A percentile compares a stretch with the other conserved stretches of the same genome.
Conservation (phyloP, 495 filamentous ascomycete species). For the Penicillium samsonianum region DNA sequence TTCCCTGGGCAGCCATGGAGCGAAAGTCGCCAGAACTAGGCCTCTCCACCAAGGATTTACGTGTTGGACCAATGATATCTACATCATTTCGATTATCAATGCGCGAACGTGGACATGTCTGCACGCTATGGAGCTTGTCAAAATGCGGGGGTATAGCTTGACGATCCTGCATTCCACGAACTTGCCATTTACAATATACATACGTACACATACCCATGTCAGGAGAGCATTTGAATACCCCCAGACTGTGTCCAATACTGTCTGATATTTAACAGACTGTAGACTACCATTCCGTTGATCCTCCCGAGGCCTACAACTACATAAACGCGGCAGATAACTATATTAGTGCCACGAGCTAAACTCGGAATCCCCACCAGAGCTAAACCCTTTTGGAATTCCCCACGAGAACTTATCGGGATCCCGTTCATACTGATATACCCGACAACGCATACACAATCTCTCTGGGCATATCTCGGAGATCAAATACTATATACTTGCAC, state of each 20-base stretch:
- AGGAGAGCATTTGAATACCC: too few species aligned
- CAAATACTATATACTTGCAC: not conserved
- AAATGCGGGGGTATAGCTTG: slow-evolving; percentile 15
- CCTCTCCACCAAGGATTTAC: not conserved
- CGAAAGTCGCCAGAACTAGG: not conserved
- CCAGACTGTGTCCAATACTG: not conserved
- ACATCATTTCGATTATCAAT: slow-evolving; percentile 1
- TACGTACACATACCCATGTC: not conserved
- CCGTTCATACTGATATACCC: not conserved
- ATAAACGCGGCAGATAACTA: not conserved
- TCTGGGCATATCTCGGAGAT: slow-evolving; percentile 1
- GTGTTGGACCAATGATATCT: slow-evolving; percentile 8
- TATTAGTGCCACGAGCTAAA: slow-evolving; percentile 30
- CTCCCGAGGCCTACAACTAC: not conserved
- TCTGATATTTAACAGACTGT: not conserved
- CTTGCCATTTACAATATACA: too few species aligned
- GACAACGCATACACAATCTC: not conserved
- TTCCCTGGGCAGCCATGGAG: not conserved
- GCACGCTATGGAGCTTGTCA: slow-evolving; percentile 9
- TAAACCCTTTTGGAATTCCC: slow-evolving; percentile 15
- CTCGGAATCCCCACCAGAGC: slow-evolving; percentile 24
- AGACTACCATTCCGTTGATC: not conserved
- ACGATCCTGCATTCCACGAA: not conserved
- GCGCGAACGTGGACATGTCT: not conserved
- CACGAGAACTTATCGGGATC: slow-evolving; percentile 34